Evolutionary conservation across 2,329 filamentous ascomycete genomes (phyloP).

Genomic region (Dactylellina sp.): DNA sequence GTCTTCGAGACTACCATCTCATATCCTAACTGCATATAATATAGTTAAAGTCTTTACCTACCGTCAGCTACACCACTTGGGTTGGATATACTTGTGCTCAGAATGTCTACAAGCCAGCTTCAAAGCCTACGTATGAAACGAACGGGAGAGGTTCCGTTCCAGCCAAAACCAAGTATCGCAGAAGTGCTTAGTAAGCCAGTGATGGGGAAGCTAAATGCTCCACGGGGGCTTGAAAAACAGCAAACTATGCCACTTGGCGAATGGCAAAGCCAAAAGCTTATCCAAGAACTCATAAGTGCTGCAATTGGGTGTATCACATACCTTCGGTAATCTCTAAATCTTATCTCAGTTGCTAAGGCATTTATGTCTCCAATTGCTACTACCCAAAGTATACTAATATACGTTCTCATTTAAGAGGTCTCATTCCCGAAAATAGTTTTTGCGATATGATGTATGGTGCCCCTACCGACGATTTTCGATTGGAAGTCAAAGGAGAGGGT

Average conservation of each 20-base stretch:
- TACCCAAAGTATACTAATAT: background rate
- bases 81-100: background rate
- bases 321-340: slow-evolving; percentile 57
- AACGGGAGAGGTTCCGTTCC: background rate
- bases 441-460: slow-evolving; percentile 59
- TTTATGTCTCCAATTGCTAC: background rate
- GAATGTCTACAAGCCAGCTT: slow-evolving; percentile 35
- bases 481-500: slow-evolving; percentile 26
- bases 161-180: background rate
- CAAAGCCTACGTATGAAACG: slow-evolving; percentile 19
- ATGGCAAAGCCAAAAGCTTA: slow-evolving; percentile 60
- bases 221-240: slow-evolving; percentile 5
- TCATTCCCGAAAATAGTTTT: slow-evolving; percentile 61
- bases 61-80: background rate
- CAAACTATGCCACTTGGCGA: slow-evolving; percentile 45
- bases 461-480: slow-evolving; percentile 41
- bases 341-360: background rate
- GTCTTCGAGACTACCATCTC: no score
- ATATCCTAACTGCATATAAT: no score
- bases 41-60: no score
- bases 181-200: background rate
- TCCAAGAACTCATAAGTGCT: slow-evolving; percentile 60
- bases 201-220: background rate
- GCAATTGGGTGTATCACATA: slow-evolving; percentile 60
- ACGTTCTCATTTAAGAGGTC: slow-evolving; percentile 48